These are phyloP conservation scores for Arbutus unedo DNA, from an alignment of 148 eudicot genomes.

Conservation along the genomic window DNA sequence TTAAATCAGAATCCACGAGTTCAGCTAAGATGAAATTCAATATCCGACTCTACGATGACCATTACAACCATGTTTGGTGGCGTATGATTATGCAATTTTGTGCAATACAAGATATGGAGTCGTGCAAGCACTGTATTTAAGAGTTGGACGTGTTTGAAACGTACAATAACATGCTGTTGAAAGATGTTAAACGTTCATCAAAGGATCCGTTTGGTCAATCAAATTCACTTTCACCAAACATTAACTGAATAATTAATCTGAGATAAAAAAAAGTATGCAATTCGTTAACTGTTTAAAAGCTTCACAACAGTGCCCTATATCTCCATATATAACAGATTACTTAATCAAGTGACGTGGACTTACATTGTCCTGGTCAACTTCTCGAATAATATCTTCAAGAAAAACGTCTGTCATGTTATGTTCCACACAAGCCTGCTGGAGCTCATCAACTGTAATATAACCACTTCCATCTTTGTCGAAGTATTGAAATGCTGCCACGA, in stretches of 20 bases:
- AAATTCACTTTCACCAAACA: neutral
- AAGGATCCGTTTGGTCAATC: neutral
- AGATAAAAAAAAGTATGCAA: neutral
- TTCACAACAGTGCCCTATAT: neutral
- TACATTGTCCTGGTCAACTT: slow-evolving; percentile 86
- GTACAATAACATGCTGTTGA: neutral
- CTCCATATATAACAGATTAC: neutral
- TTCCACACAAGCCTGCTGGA: slow-evolving; percentile 74
- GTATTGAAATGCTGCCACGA: slow-evolving; percentile 73
- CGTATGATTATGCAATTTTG: neutral
- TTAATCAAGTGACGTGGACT: slow-evolving; percentile 15
- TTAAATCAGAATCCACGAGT: neutral
- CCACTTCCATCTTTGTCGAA: slow-evolving; percentile 95
- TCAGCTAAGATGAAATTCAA: neutral
- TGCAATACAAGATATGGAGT: neutral
- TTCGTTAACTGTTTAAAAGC: neutral
- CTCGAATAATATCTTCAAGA: slow-evolving; percentile 70
- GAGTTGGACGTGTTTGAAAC: neutral
- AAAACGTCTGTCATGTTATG: slow-evolving; percentile 59
- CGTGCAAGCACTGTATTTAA: neutral
- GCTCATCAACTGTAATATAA: slow-evolving; percentile 82
- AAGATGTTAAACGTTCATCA: neutral
- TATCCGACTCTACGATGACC: neutral
- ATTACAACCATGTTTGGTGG: neutral
- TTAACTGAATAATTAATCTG: neutral